Conservation (phyloP, 129 eudicot species). For the Chrysanthemum lavandulifolium region DNA sequence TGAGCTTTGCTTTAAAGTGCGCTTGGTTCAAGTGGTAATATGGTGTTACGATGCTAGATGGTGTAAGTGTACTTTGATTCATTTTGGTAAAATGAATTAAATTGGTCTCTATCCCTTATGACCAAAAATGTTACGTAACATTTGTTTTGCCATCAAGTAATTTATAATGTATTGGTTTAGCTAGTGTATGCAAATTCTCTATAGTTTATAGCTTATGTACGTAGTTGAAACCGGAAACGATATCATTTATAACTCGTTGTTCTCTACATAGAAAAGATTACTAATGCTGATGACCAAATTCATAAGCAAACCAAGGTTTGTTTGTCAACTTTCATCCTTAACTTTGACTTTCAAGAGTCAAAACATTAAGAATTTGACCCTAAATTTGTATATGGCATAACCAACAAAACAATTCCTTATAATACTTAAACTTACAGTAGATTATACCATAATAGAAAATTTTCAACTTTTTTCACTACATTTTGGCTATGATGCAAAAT, state of each 20-base stretch:
- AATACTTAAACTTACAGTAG: no score
- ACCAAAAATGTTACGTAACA: no score
- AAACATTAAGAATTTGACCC: background rate
- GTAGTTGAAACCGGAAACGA: background rate
- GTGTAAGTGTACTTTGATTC: no score
- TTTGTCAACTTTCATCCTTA: background rate
- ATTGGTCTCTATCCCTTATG: no score
- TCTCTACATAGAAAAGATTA: slow-evolving; percentile 32
- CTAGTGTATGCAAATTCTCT: background rate
- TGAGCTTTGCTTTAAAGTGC: no score
- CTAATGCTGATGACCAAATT: slow-evolving; percentile 13
- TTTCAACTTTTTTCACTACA: background rate
- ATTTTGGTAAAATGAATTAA: no score
- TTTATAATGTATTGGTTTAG: background rate
- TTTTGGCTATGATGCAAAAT: background rate
- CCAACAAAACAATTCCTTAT: no score
- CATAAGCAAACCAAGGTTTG: slow-evolving; percentile 36
- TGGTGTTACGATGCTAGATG: no score
- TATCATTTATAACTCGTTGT: background rate
- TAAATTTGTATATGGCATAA: background rate
- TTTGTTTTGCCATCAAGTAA: no score
- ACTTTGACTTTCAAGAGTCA: slow-evolving; percentile 10
- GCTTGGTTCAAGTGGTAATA: no score
- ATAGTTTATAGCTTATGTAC: background rate
- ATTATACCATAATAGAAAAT: background rate